phyloP scores from a whole-genome alignment of 768 basidiomycete genomes.

The Sporobolomyces phaffii region DNA sequence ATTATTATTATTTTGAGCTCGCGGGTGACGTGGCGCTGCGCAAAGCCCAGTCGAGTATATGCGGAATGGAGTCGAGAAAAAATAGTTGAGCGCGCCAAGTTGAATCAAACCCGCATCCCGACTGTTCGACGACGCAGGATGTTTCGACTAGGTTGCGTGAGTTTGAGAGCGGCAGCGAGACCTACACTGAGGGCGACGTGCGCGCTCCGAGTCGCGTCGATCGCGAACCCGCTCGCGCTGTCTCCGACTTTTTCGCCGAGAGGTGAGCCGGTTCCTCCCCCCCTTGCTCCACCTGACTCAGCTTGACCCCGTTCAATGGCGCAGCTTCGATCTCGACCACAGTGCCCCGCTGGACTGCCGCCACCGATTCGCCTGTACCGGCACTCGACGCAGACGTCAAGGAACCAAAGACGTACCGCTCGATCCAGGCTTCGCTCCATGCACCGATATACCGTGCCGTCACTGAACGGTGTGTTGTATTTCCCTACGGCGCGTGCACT shows the following conservation, averaged over 20 bases:
- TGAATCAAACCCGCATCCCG: too few species aligned
- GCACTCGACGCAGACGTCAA: background rate
- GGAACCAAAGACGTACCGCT: constrained; percentile 15
- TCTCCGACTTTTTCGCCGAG: background rate
- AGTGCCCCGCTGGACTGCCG: background rate
- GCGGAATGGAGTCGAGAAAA: too few species aligned
- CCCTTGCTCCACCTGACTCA: background rate
- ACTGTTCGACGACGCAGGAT: too few species aligned
- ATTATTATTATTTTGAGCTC: too few species aligned
- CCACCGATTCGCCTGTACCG: background rate
- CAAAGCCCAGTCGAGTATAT: too few species aligned
- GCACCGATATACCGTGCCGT: constrained; percentile 38
- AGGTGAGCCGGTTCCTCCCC: background rate
- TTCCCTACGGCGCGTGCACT: too few species aligned
- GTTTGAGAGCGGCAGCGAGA: background rate
- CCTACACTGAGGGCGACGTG: background rate
- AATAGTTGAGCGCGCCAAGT: too few species aligned
- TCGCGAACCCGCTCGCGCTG: background rate
- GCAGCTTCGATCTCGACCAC: constrained; percentile 1
- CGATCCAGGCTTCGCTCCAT: constrained; percentile 34
- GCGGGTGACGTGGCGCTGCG: too few species aligned
- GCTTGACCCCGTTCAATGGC: background rate
- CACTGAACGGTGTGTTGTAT: constrained; percentile 8
- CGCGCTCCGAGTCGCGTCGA: background rate
- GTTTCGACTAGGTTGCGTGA: constrained; percentile 12